phyloP scores from a whole-genome alignment of 306 rosid species.

The Lathyrus aphaca region DNA sequence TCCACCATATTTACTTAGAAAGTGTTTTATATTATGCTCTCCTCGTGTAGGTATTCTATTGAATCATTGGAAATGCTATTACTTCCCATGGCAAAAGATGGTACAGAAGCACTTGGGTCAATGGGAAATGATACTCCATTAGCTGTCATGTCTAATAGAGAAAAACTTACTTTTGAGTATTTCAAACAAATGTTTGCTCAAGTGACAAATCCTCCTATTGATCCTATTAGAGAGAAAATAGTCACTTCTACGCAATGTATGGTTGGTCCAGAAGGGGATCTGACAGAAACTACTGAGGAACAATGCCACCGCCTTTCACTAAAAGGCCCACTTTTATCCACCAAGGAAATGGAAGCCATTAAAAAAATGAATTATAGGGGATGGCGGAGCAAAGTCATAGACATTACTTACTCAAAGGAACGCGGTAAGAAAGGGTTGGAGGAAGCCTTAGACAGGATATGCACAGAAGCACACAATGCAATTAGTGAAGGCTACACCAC shows the following conservation, averaged over 20 bases:
- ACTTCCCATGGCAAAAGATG: slow-evolving; percentile 99
- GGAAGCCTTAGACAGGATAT: slow-evolving; percentile 85
- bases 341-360: slow-evolving; percentile 80
- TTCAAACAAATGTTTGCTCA: slow-evolving; percentile 99
- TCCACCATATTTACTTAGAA: slow-evolving; percentile 27
- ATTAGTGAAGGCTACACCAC: slow-evolving; percentile 83
- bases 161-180: slow-evolving; percentile 91
- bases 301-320: slow-evolving; percentile 95
- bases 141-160: slow-evolving; percentile 94
- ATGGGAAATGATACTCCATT: slow-evolving; percentile 98
- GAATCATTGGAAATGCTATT: slow-evolving; percentile 94
- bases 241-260: slow-evolving; percentile 96
- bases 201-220: slow-evolving; percentile 98
- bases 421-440: slow-evolving; percentile 77
- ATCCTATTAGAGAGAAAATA: slow-evolving; percentile 94
- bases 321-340: slow-evolving; percentile 77
- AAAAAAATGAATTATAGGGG: slow-evolving; percentile 90
- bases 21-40: slow-evolving; percentile 29
- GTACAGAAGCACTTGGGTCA: slow-evolving; percentile 94
- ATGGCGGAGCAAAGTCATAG: slow-evolving; percentile 90
- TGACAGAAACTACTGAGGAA: slow-evolving; percentile 86
- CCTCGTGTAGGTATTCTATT: slow-evolving; percentile 69
- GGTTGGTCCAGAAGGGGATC: slow-evolving; percentile 99
- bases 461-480: slow-evolving; percentile 81
- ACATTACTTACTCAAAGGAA: slow-evolving; percentile 80